phyloP scores from a whole-genome alignment of 164 flowering plant species.

The Dillenia suffruticosa region DNA sequence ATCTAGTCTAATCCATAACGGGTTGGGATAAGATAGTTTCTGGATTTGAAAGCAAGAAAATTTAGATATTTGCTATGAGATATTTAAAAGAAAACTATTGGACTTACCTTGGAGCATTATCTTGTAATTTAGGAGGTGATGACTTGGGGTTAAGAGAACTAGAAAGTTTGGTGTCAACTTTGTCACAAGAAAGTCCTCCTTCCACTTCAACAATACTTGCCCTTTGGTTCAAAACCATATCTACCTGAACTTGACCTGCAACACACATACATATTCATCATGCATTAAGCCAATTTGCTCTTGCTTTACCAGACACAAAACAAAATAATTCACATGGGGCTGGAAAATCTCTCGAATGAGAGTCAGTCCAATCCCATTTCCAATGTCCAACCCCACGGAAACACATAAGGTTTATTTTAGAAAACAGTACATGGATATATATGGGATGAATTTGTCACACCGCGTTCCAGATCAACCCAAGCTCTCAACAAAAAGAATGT shows the following conservation, averaged over 20 bases:
- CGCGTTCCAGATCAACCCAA: too few relatives aligned
- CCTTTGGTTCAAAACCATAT: conserved; percentile 33
- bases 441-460: too few relatives aligned
- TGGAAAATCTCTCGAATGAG: background rate
- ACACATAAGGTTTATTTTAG: too few relatives aligned
- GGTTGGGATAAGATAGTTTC: too few relatives aligned
- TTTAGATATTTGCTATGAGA: too few relatives aligned
- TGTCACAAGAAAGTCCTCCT: conserved; percentile 26
- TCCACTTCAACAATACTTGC: conserved; percentile 27
- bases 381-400: too few relatives aligned
- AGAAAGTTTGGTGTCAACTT: conserved; percentile 15
- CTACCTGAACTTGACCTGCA: conserved; percentile 55
- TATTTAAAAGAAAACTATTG: background rate
- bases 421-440: too few relatives aligned
- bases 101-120: conserved; percentile 32
- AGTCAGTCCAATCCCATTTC: conserved; percentile 12
- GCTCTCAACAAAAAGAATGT: background rate
- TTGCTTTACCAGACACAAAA: conserved; percentile 36
- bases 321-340: conserved; percentile 30
- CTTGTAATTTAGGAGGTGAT: conserved; percentile 14
- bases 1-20: too few relatives aligned
- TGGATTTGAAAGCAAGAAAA: too few relatives aligned
- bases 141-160: conserved; percentile 17
- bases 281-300: conserved; percentile 19
- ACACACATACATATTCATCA: conserved; percentile 15